phyloP scores from a whole-genome alignment of 1,284 basidiomycete species.

The Clitocybe nebularis region DNA sequence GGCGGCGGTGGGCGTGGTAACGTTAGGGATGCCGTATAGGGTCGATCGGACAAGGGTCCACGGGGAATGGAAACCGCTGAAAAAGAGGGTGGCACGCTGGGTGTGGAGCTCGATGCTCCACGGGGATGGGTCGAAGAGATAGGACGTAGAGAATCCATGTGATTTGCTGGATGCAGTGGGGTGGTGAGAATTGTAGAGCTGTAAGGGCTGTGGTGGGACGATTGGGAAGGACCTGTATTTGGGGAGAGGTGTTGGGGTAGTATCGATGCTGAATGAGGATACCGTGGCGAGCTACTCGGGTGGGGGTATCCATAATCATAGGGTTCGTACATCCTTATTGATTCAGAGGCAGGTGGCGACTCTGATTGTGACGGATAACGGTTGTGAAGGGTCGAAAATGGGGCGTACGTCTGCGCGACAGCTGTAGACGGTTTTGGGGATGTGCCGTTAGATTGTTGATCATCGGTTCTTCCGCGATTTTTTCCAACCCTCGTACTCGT shows the following conservation, averaged over 20 bases:
- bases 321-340: slow-evolving; percentile 36
- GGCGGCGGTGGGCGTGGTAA: too few species aligned
- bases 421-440: slow-evolving; percentile 22
- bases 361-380: slow-evolving; percentile 10
- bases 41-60: too few species aligned
- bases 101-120: not conserved
- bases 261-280: too few species aligned
- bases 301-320: too few species aligned
- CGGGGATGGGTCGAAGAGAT: not conserved
- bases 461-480: slow-evolving; percentile 36
- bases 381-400: slow-evolving; percentile 44
- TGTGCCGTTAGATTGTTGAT: slow-evolving; percentile 21
- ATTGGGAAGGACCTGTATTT: slow-evolving; percentile 1
- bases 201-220: too few species aligned
- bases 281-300: too few species aligned
- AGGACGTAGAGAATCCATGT: slow-evolving; percentile 5
- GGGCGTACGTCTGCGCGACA: slow-evolving; percentile 46
- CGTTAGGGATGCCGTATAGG: too few species aligned
- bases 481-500: slow-evolving; percentile 58
- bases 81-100: too few species aligned
- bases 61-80: too few species aligned
- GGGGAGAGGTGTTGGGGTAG: not conserved
- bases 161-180: too few species aligned
- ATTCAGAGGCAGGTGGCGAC: slow-evolving; percentile 19
- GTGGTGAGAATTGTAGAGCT: too few species aligned